Evolutionary conservation across 768 basidiomycete genomes (phyloP).

Genomic region (Infundibulicybe gibba): DNA sequence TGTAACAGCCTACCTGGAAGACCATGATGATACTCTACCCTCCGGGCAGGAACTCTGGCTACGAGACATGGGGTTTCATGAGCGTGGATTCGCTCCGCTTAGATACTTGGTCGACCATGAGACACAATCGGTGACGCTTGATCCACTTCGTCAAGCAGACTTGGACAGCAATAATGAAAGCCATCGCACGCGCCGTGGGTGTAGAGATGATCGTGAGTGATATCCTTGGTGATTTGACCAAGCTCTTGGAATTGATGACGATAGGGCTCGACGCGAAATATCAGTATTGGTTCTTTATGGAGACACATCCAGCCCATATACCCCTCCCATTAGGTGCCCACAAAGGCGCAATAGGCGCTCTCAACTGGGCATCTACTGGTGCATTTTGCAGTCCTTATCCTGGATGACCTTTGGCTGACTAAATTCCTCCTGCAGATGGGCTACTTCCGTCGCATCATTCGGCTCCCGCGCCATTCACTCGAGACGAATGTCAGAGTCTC

Average conservation of each 20-base stretch:
- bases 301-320: slow-evolving; percentile 37
- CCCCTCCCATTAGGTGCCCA: slow-evolving; percentile 52
- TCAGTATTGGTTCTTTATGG: slow-evolving; percentile 69
- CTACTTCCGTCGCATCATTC: slow-evolving; percentile 58
- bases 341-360: slow-evolving; percentile 67
- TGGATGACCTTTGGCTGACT: neutral
- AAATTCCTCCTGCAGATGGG: slow-evolving; percentile 42
- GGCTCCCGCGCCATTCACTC: slow-evolving; percentile 55
- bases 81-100: slow-evolving; percentile 29
- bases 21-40: slow-evolving; percentile 22
- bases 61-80: slow-evolving; percentile 32
- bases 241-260: neutral
- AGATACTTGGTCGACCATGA: slow-evolving; percentile 68
- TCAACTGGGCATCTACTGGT: slow-evolving; percentile 84
- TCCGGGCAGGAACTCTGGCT: slow-evolving; percentile 60
- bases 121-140: slow-evolving; percentile 45
- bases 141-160: slow-evolving; percentile 16
- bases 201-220: slow-evolving; percentile 43
- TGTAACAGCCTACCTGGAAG: slow-evolving; percentile 44
- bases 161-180: too few species aligned
- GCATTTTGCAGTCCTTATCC: slow-evolving; percentile 5
- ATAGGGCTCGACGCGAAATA: slow-evolving; percentile 74
- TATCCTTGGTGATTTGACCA: neutral
- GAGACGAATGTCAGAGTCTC: slow-evolving; percentile 62
- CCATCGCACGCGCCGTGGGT: slow-evolving; percentile 17